Evolutionary conservation across 305 asterid species (phyloP).

Genomic region (Monarda citriodora): DNA sequence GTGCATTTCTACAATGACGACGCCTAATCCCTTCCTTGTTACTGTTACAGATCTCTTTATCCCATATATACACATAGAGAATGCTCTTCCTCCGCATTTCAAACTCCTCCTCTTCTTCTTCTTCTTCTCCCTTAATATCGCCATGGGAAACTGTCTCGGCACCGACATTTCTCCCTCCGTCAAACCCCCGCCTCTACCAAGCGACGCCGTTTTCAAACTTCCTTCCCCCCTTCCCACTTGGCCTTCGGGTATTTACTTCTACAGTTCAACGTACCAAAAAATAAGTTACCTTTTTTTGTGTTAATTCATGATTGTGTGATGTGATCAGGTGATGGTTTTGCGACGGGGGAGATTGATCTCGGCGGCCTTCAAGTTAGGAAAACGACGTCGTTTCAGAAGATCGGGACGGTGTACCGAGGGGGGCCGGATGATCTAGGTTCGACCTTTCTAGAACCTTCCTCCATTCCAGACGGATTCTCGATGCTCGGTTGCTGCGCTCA

Average conservation of each 20-base stretch:
- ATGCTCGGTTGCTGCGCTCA: conserved; percentile 85
- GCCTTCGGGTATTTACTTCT: conserved; percentile 45
- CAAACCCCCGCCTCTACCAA: conserved; percentile 36
- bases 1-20: background rate
- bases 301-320: too few species aligned
- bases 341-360: conserved; percentile 63
- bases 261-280: too few species aligned
- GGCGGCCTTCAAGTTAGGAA: conserved; percentile 74
- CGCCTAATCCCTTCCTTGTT: background rate
- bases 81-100: background rate
- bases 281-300: too few species aligned
- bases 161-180: conserved; percentile 11
- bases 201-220: conserved; percentile 61
- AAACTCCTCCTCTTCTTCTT: conserved; percentile 4
- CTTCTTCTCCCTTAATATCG: conserved; percentile 9
- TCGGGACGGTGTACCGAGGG: conserved; percentile 46
- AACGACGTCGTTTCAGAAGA: conserved; percentile 43
- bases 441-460: conserved; percentile 73
- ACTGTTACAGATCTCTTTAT: too few species aligned
- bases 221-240: conserved; percentile 73
- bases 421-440: conserved; percentile 68
- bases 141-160: conserved; percentile 40
- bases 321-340: conserved; percentile 57
- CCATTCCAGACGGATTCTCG: conserved; percentile 77
- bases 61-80: background rate